Evolutionary conservation across 441 rosid species (phyloP).

Genomic region (Viola pubescens): DNA sequence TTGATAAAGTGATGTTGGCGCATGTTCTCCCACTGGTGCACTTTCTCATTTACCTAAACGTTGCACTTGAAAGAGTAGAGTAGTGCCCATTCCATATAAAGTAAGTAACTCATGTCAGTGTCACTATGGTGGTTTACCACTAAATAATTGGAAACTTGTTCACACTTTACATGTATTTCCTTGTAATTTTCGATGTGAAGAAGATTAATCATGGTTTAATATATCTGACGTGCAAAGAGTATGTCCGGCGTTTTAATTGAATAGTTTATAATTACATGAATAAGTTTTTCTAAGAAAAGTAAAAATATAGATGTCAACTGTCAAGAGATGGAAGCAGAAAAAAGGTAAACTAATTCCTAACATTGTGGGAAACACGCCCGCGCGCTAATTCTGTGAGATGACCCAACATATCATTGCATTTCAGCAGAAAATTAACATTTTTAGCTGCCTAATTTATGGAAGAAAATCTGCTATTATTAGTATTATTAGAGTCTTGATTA

Average conservation of each 20-base stretch:
- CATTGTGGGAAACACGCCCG: constrained; percentile 18
- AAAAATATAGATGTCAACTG: too few species aligned
- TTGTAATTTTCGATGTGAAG: too few species aligned
- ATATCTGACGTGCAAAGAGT: too few species aligned
- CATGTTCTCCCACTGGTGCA: constrained; percentile 14
- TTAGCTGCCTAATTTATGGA: not conserved
- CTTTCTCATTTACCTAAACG: constrained; percentile 22
- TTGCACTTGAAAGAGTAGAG: not conserved
- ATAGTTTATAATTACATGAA: too few species aligned
- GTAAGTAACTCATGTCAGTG: not conserved
- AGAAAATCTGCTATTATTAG: not conserved
- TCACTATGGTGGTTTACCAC: not conserved
- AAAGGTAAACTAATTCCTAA: constrained; percentile 22
- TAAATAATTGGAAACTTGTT: too few species aligned
- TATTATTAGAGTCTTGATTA: not conserved
- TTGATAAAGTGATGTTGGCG: not conserved
- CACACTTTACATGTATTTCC: too few species aligned
- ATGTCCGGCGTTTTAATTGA: too few species aligned
- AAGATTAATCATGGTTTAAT: too few species aligned
- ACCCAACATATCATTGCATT: constrained; percentile 3
- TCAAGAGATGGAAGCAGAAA: constrained; percentile 14
- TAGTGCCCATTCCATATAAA: not conserved
- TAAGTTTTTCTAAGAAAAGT: too few species aligned
- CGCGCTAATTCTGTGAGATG: constrained; percentile 6
- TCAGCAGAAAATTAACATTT: constrained; percentile 8